These are phyloP conservation scores for Pelargonium cotyledonis DNA, from an alignment of 441 rosid genomes.

Conservation along the genomic window DNA sequence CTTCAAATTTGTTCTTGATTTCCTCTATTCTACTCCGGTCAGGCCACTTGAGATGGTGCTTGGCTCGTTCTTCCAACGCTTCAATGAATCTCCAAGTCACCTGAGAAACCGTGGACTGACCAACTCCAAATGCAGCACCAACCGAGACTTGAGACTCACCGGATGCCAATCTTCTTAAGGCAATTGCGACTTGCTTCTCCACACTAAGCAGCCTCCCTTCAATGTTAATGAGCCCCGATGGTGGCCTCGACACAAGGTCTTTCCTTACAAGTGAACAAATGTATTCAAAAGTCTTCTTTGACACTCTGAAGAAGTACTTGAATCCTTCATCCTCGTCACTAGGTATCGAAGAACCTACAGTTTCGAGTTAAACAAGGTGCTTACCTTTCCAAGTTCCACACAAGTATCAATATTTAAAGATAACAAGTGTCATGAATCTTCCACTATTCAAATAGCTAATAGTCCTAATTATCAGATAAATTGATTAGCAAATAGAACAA, in stretches of 20 bases:
- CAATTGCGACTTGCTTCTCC: slow-evolving; percentile 93
- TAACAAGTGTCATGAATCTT: neutral
- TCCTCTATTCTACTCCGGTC: slow-evolving; percentile 48
- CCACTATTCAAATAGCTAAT: neutral
- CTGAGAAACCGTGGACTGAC: slow-evolving; percentile 94
- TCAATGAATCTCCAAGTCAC: slow-evolving; percentile 96
- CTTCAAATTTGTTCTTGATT: slow-evolving; percentile 64
- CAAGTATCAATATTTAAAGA: neutral
- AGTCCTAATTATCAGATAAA: neutral
- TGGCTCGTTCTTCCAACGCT: slow-evolving; percentile 80
- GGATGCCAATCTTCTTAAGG: slow-evolving; percentile 77
- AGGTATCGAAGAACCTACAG: slow-evolving; percentile 38
- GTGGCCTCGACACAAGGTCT: slow-evolving; percentile 87
- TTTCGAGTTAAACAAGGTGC: slow-evolving; percentile 14
- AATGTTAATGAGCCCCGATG: slow-evolving; percentile 89
- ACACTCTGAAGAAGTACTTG: slow-evolving; percentile 79
- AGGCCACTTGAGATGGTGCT: slow-evolving; percentile 88
- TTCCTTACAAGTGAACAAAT: slow-evolving; percentile 81
- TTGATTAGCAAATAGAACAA: neutral
- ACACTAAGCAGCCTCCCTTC: slow-evolving; percentile 94
- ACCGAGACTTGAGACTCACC: slow-evolving; percentile 96
- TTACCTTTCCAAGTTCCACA: slow-evolving; percentile 6
- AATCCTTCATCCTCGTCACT: slow-evolving; percentile 70
- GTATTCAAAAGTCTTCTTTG: slow-evolving; percentile 71
- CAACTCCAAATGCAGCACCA: slow-evolving; percentile 85